Evolutionary conservation across 768 basidiomycete species (phyloP), one percentile per base, ranked within the genome.

Genomic region (Auricularia auricula-judae): DNA sequence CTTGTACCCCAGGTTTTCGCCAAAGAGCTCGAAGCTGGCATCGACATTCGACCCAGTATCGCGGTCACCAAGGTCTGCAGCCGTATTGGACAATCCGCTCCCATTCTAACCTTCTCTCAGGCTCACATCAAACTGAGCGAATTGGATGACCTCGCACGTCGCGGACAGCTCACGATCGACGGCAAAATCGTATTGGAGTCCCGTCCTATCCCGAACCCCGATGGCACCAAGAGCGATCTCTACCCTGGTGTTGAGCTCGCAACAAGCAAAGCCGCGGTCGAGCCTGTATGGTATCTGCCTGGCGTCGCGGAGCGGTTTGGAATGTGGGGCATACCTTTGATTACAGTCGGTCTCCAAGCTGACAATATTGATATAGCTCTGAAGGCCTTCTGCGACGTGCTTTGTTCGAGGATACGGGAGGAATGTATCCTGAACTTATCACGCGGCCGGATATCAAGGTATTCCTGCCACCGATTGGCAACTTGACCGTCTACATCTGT

Each of bases 71-170:
- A 86, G 66, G 56, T 34, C 11, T 10, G 29, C 16, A 21, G 29
- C 54, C 18, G 43, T 18, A 44, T 18, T 5, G 2, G 2, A 1
- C 10, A 36, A 51, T 62, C 39, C 62, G 7, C 14, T 59, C 54
- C 23, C 21, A 54, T 34, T 2, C 36, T 21, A 1, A 53, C 16
- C 8, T 51, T 10, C 14, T 56, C 8, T 29, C 29, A 59, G 56
- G 89, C 94, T 0, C 95, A 97, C 72, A 85, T 98, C 80, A 98
- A 98, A 80, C 81, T 98, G 74, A 86, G 85, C 73, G 96, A 98
- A 76, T 78, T 98, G 61, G 96, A 98, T 74, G 90, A 91, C 61
- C 79, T 86, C 1, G 86, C 85, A 35, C 79, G 86, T 63, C 82
- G 80, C 67, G 94, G 94, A 1, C 81, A 85, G 18, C 74, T 98